Conservation (phyloP, 2,329 filamentous ascomycete species). For the Didymella glomerata region DNA sequence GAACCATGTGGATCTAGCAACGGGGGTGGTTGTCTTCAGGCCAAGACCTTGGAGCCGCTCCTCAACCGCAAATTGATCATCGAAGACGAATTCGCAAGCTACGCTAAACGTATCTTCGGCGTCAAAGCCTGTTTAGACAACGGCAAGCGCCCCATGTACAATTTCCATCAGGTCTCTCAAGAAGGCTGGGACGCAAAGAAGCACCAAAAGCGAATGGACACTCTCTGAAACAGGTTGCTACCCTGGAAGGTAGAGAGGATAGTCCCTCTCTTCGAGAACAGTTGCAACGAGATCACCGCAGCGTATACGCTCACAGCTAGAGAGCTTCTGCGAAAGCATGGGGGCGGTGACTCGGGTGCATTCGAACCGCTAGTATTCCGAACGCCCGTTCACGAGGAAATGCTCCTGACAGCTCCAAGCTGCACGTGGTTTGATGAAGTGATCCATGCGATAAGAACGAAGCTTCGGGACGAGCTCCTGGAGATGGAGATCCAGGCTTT, state of each 20-base stretch:
- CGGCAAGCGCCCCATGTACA: background rate
- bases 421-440: background rate
- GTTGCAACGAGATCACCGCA: slow-evolving; percentile 5
- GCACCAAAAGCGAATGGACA: background rate
- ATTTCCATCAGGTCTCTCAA: background rate
- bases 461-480: background rate
- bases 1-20: background rate
- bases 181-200: background rate
- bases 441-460: background rate
- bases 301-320: background rate
- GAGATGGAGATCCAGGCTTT: background rate
- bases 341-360: background rate
- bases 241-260: background rate
- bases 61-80: background rate
- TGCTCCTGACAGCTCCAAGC: background rate
- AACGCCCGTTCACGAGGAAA: background rate
- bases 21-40: background rate
- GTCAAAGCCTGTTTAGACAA: background rate
- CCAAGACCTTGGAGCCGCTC: background rate
- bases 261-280: background rate
- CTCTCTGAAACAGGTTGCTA: background rate
- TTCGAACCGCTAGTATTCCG: background rate
- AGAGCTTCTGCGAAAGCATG: background rate
- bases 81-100: background rate
- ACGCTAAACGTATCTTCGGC: slow-evolving; percentile 1